These are phyloP conservation scores for Agaricus blazei DNA, from an alignment of 768 basidiomycete genomes.

Conservation along the genomic window DNA sequence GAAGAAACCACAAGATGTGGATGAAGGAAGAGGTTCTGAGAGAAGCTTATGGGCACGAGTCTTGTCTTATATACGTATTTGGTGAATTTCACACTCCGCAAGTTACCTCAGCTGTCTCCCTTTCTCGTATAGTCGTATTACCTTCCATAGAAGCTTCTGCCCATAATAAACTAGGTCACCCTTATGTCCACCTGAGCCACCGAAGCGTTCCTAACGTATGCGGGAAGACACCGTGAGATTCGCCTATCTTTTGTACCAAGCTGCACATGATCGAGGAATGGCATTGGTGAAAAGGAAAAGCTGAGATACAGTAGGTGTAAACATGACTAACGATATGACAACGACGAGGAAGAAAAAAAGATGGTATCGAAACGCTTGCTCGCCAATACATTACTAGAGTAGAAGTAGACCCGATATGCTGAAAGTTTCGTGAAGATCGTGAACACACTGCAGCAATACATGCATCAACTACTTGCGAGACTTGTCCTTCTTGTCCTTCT, in stretches of 20 bases:
- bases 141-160: conserved; percentile 5
- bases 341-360: not conserved
- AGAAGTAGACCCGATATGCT: conserved; percentile 2
- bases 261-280: conserved; percentile 1
- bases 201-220: conserved; percentile 1
- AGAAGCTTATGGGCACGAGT: not conserved
- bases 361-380: conserved; percentile 3
- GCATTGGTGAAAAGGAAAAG: conserved; percentile 1
- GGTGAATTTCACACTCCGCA: conserved; percentile 8
- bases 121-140: not conserved
- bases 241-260: not conserved
- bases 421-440: conserved; percentile 21
- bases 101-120: conserved; percentile 18
- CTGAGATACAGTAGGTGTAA: not conserved
- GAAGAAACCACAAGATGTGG: conserved; percentile 8
- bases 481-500: conserved; percentile 62
- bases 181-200: conserved; percentile 8
- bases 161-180: conserved; percentile 8
- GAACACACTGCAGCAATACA: conserved; percentile 15
- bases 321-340: not conserved
- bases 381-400: conserved; percentile 11
- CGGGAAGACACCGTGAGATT: conserved; percentile 9
- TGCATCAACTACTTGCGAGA: conserved; percentile 36
- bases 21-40: conserved; percentile 7
- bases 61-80: conserved; percentile 6